These are phyloP conservation scores for Paraphoma sp. DNA, from an alignment of 2,329 filamentous ascomycete species.

Conservation along the genomic window DNA sequence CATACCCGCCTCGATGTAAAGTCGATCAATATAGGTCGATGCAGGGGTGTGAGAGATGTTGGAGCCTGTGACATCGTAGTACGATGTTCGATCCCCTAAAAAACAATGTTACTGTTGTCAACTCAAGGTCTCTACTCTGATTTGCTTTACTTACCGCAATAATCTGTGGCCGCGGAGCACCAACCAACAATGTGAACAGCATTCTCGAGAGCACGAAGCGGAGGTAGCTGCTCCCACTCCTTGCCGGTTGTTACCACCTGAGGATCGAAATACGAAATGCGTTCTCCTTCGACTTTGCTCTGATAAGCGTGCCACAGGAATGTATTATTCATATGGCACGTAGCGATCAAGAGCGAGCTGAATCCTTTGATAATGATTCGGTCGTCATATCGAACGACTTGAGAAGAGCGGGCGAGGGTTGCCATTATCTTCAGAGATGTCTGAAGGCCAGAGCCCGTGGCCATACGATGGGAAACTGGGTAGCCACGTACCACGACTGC, in stretches of 20 bases:
- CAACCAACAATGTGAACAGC: conserved; percentile 5
- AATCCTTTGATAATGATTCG: conserved; percentile 6
- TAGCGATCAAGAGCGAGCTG: neutral
- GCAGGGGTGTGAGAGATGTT: neutral
- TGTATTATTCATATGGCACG: neutral
- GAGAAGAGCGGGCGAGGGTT: neutral
- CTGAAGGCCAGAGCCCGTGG: neutral
- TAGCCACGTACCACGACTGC: neutral
- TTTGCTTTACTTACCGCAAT: conserved; percentile 1
- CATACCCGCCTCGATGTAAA: conserved; percentile 4
- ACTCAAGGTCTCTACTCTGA: neutral
- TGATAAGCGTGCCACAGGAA: neutral
- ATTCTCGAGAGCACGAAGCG: neutral
- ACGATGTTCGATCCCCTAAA: neutral
- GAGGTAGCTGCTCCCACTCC: neutral
- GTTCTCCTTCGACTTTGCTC: neutral
- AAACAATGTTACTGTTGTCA: neutral
- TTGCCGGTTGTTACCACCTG: neutral
- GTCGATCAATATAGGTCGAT: conserved; percentile 2
- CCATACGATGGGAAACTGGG: neutral
- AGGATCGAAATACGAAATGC: conserved; percentile 5
- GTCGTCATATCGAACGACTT: neutral
- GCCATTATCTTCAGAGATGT: conserved; percentile 1
- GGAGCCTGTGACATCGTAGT: neutral
- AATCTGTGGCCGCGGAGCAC: conserved; percentile 3